Evolutionary conservation across 1,139 yeast genomes (phyloP), one percentile per base, ranked within the genome.

Genomic region (Suhomyces yuchorum): DNA sequence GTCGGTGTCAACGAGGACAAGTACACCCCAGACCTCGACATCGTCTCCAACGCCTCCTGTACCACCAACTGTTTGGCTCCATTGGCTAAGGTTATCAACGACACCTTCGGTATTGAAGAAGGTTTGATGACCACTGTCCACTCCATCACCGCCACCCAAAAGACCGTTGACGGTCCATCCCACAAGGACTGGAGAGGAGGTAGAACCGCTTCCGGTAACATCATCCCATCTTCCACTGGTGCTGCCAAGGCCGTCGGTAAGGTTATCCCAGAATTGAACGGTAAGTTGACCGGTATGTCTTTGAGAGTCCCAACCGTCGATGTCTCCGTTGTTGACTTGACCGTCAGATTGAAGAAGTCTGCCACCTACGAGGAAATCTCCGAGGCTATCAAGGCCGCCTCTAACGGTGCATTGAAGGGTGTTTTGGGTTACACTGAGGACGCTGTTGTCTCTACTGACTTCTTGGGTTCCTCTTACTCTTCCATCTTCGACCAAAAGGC

Each of bases 121-220:
- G 95, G 90, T 77, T 81, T 87, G 68, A 87, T 87, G 95, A 87
- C 95, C 79, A 87, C 95, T 59, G 90, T 86, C 64, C 95, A 87
- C 84, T 85, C 93, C 68, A 83, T 85, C 78, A 87, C 95, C 62
- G 95, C 95, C 68, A 85, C 93, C 69, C 95, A 87, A 77, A 87
- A 87, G 85, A 85, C 92, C 57, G 95, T 87, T 60, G 95, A 87
- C 69, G 95, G 95, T 76, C 92, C 95, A 67, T 86, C 93, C 72
- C 86, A 84, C 82, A 87, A 87, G 84, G 95, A 87, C 82, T 87
- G 95, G 95, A 84, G 95, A 81, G 95, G 95, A 72, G 95, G 95
- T 73, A 85, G 95, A 77, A 84, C 95, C 67, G 95, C 95, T 69
- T 83, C 91, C 54, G 92, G 87, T 70, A 87, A 87, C 87, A 85